Base-by-base conservation (phyloP, 805 yeast species). In the Candida corydali region DNA sequence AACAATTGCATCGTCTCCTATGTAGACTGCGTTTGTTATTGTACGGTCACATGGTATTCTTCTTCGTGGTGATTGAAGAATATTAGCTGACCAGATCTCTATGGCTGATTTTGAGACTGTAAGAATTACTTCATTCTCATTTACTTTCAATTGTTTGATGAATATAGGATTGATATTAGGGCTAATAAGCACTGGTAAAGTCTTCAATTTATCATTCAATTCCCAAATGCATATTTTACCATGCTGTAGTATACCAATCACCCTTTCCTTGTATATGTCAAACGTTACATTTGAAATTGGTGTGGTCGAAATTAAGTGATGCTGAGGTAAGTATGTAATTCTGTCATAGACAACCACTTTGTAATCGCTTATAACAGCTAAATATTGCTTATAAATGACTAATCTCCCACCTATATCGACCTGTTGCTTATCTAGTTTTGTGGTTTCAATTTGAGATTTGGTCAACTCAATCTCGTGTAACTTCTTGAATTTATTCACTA, bases 181-280 rank as follows among this genome's bases (percentile, higher is more conserved):
- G 29, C 35, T 40, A 7, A 28, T 25, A 15, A 40, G 33, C 8
- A 33, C 12, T 2, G 44, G 44, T n/a, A 40, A 15, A 12, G 34
- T 26, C 8, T 28, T 23, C 8, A 15, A 11, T 3, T 23, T 10
- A 17, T 22, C 8, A 8, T 17, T 28, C 17, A 70, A 42, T 44
- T 75, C 74, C 80, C 80, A 77, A 7, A 73, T 52, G n/a, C 66
- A 69, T 1, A 78, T 31, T 34, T 64, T 63, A 0, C 84, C 83
- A 45, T 71, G 70, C 12, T 49, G 48, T 4, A 76, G 62, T 0
- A 81, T 77, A 0, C 70, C 80, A 18, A 73, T 50, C 1, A 78
- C 54, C 34, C 65, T 59, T 33, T 61, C 57, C 1, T 71, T 52
- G 11, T 52, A 42, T 8, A 49, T 49, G 20, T 73, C 69, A 40